A percentile compares a stretch with the other conserved stretches of the same genome.
Evolutionary conservation across 768 basidiomycete genomes (phyloP).

Genomic region (Neoboletus subvelutipes): DNA sequence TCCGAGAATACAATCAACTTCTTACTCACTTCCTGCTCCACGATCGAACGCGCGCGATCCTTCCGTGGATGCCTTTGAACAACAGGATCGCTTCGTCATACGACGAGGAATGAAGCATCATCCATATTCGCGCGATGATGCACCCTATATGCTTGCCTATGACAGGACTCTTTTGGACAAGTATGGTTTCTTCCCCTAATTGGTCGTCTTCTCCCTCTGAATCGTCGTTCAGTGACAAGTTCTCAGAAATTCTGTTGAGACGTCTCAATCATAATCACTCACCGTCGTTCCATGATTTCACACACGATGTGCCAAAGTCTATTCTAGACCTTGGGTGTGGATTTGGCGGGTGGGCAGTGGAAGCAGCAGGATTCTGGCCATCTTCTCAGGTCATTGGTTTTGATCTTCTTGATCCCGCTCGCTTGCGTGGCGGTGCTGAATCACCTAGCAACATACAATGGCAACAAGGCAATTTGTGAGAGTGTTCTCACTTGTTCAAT

Average conservation of each 20-base stretch:
- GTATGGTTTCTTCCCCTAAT: constrained; percentile 37
- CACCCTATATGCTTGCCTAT: constrained; percentile 68
- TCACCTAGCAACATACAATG: constrained; percentile 45
- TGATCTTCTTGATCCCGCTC: constrained; percentile 50
- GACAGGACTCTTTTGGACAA: constrained; percentile 55
- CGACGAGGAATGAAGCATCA: constrained; percentile 48
- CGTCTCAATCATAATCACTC: constrained; percentile 52
- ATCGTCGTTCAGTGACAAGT: constrained; percentile 52
- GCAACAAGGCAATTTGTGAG: constrained; percentile 69
- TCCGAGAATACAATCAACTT: neutral
- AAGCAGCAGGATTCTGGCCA: constrained; percentile 65
- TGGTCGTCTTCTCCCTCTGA: constrained; percentile 11
- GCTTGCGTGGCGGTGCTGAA: constrained; percentile 35
- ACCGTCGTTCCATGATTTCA: constrained; percentile 60
- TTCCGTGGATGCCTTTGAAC: constrained; percentile 24
- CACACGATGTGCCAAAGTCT: constrained; percentile 45
- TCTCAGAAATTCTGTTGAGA: constrained; percentile 51
- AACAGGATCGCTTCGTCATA: constrained; percentile 23
- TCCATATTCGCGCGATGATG: constrained; percentile 47
- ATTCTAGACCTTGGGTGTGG: constrained; percentile 82
- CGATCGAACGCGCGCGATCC: constrained; percentile 6
- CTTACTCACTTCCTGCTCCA: neutral
- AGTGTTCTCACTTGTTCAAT: constrained; percentile 27
- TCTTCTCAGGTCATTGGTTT: constrained; percentile 59
- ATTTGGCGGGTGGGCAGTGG: constrained; percentile 62